A percentile compares a stretch with the other conserved stretches of the same genome.
Conservation (phyloP, 2,329 filamentous ascomycete genomes). For the Torrubiellomyces zombiae region DNA sequence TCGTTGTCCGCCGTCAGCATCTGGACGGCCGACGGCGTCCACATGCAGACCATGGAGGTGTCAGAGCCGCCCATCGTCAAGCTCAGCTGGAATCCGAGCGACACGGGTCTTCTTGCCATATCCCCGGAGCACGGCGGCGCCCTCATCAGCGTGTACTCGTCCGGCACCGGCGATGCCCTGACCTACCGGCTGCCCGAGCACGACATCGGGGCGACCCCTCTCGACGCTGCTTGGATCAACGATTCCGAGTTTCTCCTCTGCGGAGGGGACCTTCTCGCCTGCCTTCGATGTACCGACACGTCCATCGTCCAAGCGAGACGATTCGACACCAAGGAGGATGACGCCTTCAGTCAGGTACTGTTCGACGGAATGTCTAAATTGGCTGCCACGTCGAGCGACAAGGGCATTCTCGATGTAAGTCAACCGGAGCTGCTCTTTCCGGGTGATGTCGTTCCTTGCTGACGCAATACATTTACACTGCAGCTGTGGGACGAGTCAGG, state of each 20-base stretch:
- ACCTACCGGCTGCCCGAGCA: constrained; percentile 32
- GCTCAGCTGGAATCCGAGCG: constrained; percentile 41
- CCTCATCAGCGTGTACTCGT: constrained; percentile 37
- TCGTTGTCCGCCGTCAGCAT: constrained; percentile 36
- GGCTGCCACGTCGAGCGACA: constrained; percentile 42
- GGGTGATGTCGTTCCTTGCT: too few species aligned
- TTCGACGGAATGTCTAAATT: constrained; percentile 37
- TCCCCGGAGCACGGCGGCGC: constrained; percentile 37
- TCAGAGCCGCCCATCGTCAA: constrained; percentile 45
- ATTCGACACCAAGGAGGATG: constrained; percentile 35
- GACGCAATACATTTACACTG: constrained; percentile 3
- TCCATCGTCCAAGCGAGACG: constrained; percentile 28
- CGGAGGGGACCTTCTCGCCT: constrained; percentile 36
- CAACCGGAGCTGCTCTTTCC: neutral
- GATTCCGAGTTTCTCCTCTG: constrained; percentile 41
- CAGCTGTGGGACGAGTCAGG: constrained; percentile 40
- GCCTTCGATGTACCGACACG: constrained; percentile 28
- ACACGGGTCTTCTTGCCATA: constrained; percentile 37
- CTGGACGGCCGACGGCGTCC: constrained; percentile 35
- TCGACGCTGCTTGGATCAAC: constrained; percentile 44
- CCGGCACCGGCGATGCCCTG: constrained; percentile 23
- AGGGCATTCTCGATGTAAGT: constrained; percentile 43
- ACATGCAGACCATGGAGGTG: constrained; percentile 35
- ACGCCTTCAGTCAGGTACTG: constrained; percentile 36
- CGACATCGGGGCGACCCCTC: constrained; percentile 30